Conservation (phyloP, 2,329 filamentous ascomycete species). For the Diplodia sapinea region DNA sequence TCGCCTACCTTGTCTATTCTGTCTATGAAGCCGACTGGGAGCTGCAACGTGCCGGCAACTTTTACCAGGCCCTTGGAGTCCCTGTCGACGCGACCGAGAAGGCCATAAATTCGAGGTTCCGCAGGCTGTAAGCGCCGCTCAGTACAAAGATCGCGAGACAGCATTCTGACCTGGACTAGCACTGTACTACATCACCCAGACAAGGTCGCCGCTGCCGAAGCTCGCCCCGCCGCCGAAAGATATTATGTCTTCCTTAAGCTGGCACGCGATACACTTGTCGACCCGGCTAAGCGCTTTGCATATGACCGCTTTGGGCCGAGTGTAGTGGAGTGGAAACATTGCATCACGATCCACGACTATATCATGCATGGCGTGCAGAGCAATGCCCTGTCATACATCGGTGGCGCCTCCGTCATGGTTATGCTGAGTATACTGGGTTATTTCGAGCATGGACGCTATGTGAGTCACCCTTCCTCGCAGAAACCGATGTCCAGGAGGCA, state of each 20-base stretch:
- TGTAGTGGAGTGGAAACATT: conserved; percentile 69
- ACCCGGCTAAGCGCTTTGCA: conserved; percentile 78
- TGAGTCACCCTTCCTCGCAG: conserved; percentile 37
- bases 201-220: conserved; percentile 62
- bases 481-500: neutral
- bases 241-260: conserved; percentile 84
- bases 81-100: conserved; percentile 71
- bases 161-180: conserved; percentile 31
- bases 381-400: conserved; percentile 66
- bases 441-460: conserved; percentile 67
- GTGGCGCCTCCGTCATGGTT: conserved; percentile 64
- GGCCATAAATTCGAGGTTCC: conserved; percentile 82
- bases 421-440: conserved; percentile 69
- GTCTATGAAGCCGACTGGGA: conserved; percentile 90
- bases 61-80: conserved; percentile 79
- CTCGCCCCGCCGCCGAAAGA: conserved; percentile 50
- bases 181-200: conserved; percentile 78
- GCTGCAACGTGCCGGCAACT: conserved; percentile 72
- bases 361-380: conserved; percentile 69
- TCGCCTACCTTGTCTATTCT: conserved; percentile 85
- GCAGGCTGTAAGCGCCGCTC: conserved; percentile 61
- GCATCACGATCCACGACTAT: conserved; percentile 74
- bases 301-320: conserved; percentile 88
- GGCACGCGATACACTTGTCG: conserved; percentile 80
- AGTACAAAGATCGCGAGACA: neutral